Evolutionary conservation across 257 asterid genomes (phyloP), one percentile per base, ranked within the genome.

Genomic region (Cordia subcordata): DNA sequence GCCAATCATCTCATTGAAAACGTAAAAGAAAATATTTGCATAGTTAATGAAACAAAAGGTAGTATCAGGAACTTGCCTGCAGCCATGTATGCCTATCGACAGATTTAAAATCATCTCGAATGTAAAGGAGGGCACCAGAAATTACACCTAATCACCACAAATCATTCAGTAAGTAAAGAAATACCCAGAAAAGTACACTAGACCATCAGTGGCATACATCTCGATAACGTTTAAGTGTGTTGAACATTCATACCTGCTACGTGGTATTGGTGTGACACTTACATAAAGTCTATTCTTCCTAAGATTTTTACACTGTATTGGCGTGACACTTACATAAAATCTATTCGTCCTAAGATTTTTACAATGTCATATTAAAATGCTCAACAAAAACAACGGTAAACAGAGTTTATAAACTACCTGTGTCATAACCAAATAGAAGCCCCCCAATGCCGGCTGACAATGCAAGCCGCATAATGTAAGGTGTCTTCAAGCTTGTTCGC

Each of bases 371-470:
- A 52, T 1, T 19, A 4, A 19, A 52, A 11, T 53, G 17, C 12
- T 20, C 15, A 21, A n/a, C 13, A 8, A 22, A 27, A 58, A 13
- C 4, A 17, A 21, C 15, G n/a, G 22, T 13, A 38, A 58, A 5
- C 11, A 15, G 55, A 35, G 6, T 50, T 0, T 5, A 1, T 22
- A n/a, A n/a, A 1, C 18, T 67, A 86, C 95, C 95, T 18, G 96
- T 85, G 61, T 85, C 92, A 35, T 85, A 85, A 42, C 96, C 96
- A 57, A 87, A 87, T 72, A 85, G 54, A 19, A 85, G 82, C 18
- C 96, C 96, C 19, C 96, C 96, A 13, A 87, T 81, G 57, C 94
- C 96, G 22, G 96, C 96, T 1, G 94, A 80, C 19, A 87, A 75
- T 55, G 96, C 94, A 39, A 87, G 89, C 19, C 88, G 75, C 91